A percentile compares a stretch with the other conserved stretches of the same genome.
Conservation (phyloP, 306 rosid species). For the Trichosanthes cucumerina region DNA sequence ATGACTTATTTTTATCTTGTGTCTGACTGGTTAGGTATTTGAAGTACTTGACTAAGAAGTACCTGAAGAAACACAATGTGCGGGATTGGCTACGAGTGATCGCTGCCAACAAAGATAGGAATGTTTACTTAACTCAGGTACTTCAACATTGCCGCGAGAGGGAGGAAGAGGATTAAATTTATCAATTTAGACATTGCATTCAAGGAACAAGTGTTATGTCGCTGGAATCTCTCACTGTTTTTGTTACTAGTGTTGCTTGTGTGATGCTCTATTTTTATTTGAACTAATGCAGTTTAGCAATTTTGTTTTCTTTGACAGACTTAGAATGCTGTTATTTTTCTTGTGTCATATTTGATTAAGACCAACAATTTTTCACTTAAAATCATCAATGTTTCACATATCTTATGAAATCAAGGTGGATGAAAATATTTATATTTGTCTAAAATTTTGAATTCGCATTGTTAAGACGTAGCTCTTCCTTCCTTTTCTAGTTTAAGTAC, state of each 20-base stretch:
- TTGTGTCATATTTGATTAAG: not conserved
- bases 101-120: conserved; percentile 50
- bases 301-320: conserved; percentile 1
- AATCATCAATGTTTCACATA: not conserved
- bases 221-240: not conserved
- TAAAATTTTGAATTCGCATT: not conserved
- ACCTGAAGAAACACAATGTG: conserved; percentile 48
- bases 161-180: conserved; percentile 41
- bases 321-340: not conserved
- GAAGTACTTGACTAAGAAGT: conserved; percentile 48
- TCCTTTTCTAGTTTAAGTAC: not conserved
- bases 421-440: not conserved
- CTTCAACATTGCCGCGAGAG: conserved; percentile 56
- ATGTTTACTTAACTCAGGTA: conserved; percentile 49
- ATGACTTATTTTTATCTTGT: not conserved
- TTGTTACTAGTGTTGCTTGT: not conserved
- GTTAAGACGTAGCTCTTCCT: not conserved
- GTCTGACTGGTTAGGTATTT: conserved; percentile 26
- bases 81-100: conserved; percentile 59
- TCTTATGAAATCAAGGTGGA: not conserved
- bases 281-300: conserved; percentile 4
- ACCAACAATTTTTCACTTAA: not conserved
- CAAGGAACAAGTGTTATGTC: not conserved
- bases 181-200: conserved; percentile 2
- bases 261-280: conserved; percentile 1